Evolutionary conservation across 805 yeast genomes (phyloP).

Genomic region (Yarrowia sp.): DNA sequence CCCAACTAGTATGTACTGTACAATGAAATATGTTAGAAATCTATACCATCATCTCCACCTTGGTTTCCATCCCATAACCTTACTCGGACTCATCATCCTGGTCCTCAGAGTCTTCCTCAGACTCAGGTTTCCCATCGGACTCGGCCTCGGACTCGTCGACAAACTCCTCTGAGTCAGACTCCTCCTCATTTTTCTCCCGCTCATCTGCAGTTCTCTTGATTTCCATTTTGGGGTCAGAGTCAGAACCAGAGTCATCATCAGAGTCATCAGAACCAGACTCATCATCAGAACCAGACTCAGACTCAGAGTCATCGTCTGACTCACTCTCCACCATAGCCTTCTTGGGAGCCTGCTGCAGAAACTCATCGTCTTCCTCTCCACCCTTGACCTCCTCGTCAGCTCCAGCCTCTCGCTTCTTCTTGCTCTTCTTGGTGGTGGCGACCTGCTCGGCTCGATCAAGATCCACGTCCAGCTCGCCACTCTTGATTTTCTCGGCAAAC

Average conservation of each 20-base stretch:
- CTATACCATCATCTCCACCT: not conserved
- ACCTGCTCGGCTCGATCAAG: slow-evolving; percentile 44
- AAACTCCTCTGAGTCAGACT: not conserved
- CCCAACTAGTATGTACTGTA: too few species aligned
- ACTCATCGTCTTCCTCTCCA: slow-evolving; percentile 27
- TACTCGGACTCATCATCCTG: slow-evolving; percentile 8
- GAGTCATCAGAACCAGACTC: not conserved
- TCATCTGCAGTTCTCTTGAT: not conserved
- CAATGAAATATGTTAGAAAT: not conserved
- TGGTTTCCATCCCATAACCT: not conserved
- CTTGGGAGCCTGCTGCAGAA: slow-evolving; percentile 29
- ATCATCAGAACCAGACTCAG: too few species aligned
- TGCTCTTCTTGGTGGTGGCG: slow-evolving; percentile 27
- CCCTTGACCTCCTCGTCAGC: slow-evolving; percentile 18
- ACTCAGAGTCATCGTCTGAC: not conserved
- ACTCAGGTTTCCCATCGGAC: not conserved
- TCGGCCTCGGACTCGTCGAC: not conserved
- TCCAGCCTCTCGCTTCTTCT: slow-evolving; percentile 20
- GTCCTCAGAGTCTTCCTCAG: slow-evolving; percentile 5
- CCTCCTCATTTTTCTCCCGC: not conserved
- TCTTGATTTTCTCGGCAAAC: slow-evolving; percentile 50
- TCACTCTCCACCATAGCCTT: slow-evolving; percentile 33
- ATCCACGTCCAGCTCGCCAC: slow-evolving; percentile 56
- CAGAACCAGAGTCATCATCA: not conserved
- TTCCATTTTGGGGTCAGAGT: not conserved